Base-by-base conservation (phyloP, 208 protist species). In the Wallacemonas sp. region DNA sequence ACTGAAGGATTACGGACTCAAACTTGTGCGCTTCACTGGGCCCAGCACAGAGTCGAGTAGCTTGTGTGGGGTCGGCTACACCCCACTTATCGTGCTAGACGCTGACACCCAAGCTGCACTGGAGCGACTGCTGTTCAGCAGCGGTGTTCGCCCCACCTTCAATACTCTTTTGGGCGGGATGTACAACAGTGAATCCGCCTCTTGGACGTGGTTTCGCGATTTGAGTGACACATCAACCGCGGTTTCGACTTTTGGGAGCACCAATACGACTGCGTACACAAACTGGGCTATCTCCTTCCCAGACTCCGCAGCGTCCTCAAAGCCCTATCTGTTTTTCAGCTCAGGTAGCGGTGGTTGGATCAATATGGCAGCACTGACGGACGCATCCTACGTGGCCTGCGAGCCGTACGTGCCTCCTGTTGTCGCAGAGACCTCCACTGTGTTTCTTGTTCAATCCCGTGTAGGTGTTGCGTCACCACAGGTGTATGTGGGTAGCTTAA, bases 41-140 rank as follows among this genome's bases (percentile, higher is more conserved):
- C 0, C 2, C 11, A 42, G n/a, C 9, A 14, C 22, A 17, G 41
- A 31, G 30, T 31, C 51, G 4, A 22, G n/a, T n/a, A 3, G 4
- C 9, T 42, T 58, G 51, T 58, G 51, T 58, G 51, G 51, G 2
- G 24, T 30, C 17, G 51, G 51, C 28, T 58, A 58, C 51, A 38
- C n/a, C 28, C 51, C 51, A 24, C 28, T 58, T 11, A 58, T 58
- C 51, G 30, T 58, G 17, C n/a, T 21, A 5, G 41, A 58, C 51
- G 51, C 51, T 3, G 41, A 31, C 24, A 31, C 41, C 9, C 51
- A 58, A 22, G 51, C 51, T 17, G 51, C 51, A 9, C 24, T 58
- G 15, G 51, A 58, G 51, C 51, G 51, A 26, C 2, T 6, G 0
- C 9, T 38, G 3, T 41, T 26, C 30, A n/a, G 3, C 15, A n/a